Conservation (phyloP, 2,329 filamentous ascomycete species). For the Passalora sequoiae region DNA sequence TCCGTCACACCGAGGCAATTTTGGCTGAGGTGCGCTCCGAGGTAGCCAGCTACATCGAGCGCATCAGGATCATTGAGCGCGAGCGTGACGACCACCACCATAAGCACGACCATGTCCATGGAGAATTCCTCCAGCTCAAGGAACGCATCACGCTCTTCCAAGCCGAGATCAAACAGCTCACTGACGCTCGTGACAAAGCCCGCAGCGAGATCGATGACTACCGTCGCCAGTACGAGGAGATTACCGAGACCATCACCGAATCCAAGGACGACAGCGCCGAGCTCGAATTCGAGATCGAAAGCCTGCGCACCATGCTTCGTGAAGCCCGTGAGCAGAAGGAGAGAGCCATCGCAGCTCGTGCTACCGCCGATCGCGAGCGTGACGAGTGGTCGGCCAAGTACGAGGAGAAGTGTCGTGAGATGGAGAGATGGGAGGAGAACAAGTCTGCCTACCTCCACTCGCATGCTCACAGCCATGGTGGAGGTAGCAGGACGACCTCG, state of each 20-base stretch:
- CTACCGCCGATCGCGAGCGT: slow-evolving; percentile 26
- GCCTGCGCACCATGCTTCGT: slow-evolving; percentile 24
- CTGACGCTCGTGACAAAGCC: slow-evolving; percentile 23
- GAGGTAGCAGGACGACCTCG: slow-evolving; percentile 1
- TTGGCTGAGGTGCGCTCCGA: slow-evolving; percentile 23
- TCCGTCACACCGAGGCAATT: slow-evolving; percentile 23
- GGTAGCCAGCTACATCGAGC: slow-evolving; percentile 21
- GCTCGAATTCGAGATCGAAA: slow-evolving; percentile 30
- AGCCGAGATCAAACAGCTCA: slow-evolving; percentile 22
- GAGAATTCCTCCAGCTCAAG: slow-evolving; percentile 25
- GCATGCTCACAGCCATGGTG: slow-evolving; percentile 8
- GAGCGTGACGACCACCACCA: slow-evolving; percentile 28
- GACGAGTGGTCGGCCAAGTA: slow-evolving; percentile 24
- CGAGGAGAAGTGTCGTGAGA: slow-evolving; percentile 27
- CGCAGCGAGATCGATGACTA: slow-evolving; percentile 25
- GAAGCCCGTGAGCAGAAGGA: slow-evolving; percentile 31
- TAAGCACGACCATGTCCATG: slow-evolving; percentile 22
- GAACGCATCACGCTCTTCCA: slow-evolving; percentile 25
- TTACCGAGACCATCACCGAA: slow-evolving; percentile 27
- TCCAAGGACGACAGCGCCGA: slow-evolving; percentile 22
- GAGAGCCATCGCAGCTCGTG: slow-evolving; percentile 28
- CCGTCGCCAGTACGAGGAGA: slow-evolving; percentile 23
- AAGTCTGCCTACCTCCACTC: slow-evolving; percentile 13
- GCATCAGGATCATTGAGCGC: slow-evolving; percentile 25
- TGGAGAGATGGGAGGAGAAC: slow-evolving; percentile 26